Evolutionary conservation across 177 flowering plant species (phyloP).

Genomic region (Vitis hybrid): DNA sequence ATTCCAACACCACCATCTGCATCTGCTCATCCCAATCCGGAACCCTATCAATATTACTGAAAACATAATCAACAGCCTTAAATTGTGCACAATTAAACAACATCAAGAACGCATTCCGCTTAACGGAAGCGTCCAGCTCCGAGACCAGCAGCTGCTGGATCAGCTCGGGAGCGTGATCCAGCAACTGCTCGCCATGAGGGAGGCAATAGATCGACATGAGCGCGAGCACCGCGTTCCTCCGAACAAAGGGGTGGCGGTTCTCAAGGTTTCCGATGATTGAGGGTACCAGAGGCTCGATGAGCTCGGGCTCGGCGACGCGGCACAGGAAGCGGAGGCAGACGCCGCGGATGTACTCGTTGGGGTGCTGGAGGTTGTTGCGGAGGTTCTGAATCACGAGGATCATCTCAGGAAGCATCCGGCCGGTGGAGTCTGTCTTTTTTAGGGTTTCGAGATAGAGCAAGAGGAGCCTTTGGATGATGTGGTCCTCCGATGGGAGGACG

Average conservation of each 20-base stretch:
- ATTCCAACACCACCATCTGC: slow-evolving; percentile 75
- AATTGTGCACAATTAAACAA: slow-evolving; percentile 66
- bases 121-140: slow-evolving; percentile 62
- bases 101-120: slow-evolving; percentile 71
- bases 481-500: slow-evolving; percentile 71
- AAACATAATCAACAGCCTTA: slow-evolving; percentile 48
- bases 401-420: slow-evolving; percentile 65
- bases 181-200: slow-evolving; percentile 63
- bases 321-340: slow-evolving; percentile 69
- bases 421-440: slow-evolving; percentile 58
- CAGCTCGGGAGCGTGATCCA: slow-evolving; percentile 64
- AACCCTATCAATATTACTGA: slow-evolving; percentile 47
- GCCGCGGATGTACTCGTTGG: slow-evolving; percentile 74
- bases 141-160: slow-evolving; percentile 49
- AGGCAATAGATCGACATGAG: slow-evolving; percentile 64
- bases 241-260: slow-evolving; percentile 58
- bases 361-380: slow-evolving; percentile 64
- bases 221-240: slow-evolving; percentile 68
- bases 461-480: slow-evolving; percentile 70
- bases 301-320: slow-evolving; percentile 57
- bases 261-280: slow-evolving; percentile 61
- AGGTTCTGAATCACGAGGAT: slow-evolving; percentile 71
- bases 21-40: slow-evolving; percentile 67
- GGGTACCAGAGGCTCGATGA: slow-evolving; percentile 69
- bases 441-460: slow-evolving; percentile 65